phyloP scores from a whole-genome alignment of 169 alveolate genomes.

The Cryptosporidium ryanae region DNA sequence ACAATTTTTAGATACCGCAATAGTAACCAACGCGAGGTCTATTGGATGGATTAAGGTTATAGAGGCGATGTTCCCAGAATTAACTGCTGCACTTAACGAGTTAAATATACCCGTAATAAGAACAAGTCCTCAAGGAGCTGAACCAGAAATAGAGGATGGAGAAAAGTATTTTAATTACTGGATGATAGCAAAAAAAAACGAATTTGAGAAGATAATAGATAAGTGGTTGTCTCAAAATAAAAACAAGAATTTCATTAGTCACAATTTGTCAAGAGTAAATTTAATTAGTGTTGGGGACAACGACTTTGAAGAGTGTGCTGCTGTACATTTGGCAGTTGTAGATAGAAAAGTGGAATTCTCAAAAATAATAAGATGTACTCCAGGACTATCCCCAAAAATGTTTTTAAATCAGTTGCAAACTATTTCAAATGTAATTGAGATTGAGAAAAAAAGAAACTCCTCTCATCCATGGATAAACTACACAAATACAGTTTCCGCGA shows the following conservation, averaged over 20 bases:
- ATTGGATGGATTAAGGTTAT: slow-evolving; percentile 83
- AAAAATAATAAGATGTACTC: slow-evolving; percentile 52
- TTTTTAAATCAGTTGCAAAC: slow-evolving; percentile 42
- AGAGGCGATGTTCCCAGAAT: slow-evolving; percentile 83
- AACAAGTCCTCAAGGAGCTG: slow-evolving; percentile 81
- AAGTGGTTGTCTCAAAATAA: slow-evolving; percentile 35
- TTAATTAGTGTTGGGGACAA: slow-evolving; percentile 85
- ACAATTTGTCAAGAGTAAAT: slow-evolving; percentile 72
- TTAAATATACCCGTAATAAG: slow-evolving; percentile 82
- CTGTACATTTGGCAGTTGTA: slow-evolving; percentile 71
- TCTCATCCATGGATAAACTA: slow-evolving; percentile 65
- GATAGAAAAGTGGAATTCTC: slow-evolving; percentile 40
- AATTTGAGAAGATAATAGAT: slow-evolving; percentile 37
- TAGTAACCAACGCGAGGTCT: slow-evolving; percentile 86
- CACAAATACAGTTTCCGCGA: slow-evolving; percentile 65
- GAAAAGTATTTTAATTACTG: slow-evolving; percentile 83
- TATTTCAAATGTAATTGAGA: slow-evolving; percentile 40
- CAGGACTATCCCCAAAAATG: slow-evolving; percentile 65
- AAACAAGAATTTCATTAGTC: neutral
- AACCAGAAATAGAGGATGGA: slow-evolving; percentile 80
- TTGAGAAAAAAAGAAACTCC: slow-evolving; percentile 61
- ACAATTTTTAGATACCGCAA: slow-evolving; percentile 81
- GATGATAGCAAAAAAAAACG: slow-evolving; percentile 85
- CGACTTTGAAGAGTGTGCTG: slow-evolving; percentile 87
- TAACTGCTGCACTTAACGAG: slow-evolving; percentile 77